Percentiles rank a stretch among this genome's conserved stretches.
phyloP scores from a whole-genome alignment of 805 yeast species.

The Candida nanaspora region DNA sequence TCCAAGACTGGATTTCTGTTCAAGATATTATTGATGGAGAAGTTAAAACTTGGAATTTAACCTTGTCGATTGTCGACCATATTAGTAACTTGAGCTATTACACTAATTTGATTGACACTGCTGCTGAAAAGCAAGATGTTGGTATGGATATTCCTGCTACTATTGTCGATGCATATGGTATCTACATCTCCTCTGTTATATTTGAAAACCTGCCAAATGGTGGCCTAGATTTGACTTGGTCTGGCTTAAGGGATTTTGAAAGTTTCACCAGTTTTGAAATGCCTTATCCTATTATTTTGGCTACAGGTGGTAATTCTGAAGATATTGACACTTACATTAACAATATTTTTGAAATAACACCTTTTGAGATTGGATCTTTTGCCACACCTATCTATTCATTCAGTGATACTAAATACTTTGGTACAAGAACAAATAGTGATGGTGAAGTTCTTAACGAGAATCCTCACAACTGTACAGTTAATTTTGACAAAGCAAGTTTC shows the following conservation, averaged over 20 bases:
- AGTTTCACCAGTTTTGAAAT: conserved; percentile 49
- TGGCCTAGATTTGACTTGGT: conserved; percentile 51
- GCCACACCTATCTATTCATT: conserved; percentile 62
- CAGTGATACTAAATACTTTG: conserved; percentile 57
- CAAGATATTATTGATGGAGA: conserved; percentile 39
- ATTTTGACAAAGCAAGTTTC: conserved; percentile 74
- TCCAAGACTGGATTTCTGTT: conserved; percentile 65
- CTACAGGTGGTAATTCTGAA: conserved; percentile 51
- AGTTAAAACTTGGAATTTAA: conserved; percentile 57
- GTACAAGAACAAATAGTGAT: conserved; percentile 37
- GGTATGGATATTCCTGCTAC: conserved; percentile 65
- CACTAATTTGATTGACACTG: conserved; percentile 40
- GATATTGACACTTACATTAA: conserved; percentile 44
- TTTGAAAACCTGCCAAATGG: conserved; percentile 51
- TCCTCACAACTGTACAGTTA: conserved; percentile 43
- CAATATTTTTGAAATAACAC: conserved; percentile 52
- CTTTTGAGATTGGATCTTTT: conserved; percentile 81
- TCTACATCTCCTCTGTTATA: conserved; percentile 59
- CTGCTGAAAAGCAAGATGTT: conserved; percentile 40
- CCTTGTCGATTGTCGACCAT: conserved; percentile 47
- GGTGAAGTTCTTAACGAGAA: conserved; percentile 40
- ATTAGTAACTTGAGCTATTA: conserved; percentile 45
- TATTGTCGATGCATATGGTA: conserved; percentile 67
- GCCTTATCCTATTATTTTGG: conserved; percentile 65
- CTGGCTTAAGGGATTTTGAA: conserved; percentile 47